Evolutionary conservation across 2,329 filamentous ascomycete species (phyloP).

Genomic region (Pseudopithomyces maydicus): DNA sequence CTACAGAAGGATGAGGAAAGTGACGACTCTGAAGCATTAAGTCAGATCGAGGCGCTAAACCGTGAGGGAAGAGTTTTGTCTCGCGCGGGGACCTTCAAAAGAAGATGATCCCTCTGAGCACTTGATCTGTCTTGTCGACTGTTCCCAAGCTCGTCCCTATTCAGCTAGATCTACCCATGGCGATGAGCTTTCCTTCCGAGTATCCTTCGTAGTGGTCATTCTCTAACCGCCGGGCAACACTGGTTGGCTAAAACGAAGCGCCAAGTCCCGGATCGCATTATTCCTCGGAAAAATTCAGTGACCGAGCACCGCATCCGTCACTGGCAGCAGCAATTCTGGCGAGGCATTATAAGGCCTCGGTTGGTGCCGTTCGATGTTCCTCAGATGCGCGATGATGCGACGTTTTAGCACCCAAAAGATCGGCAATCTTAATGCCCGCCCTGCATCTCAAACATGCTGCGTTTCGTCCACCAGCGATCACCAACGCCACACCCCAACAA

Average conservation of each 20-base stretch:
- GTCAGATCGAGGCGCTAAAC: too few species aligned
- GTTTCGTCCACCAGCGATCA: constrained; percentile 4
- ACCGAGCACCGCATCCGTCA: neutral
- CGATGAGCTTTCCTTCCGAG: too few species aligned
- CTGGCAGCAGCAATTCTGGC: neutral
- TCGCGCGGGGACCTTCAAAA: neutral
- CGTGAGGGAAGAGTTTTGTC: too few species aligned
- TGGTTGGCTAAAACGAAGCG: too few species aligned
- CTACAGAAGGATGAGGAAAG: too few species aligned
- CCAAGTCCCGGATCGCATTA: neutral
- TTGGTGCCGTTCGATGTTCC: neutral
- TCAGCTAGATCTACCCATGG: too few species aligned
- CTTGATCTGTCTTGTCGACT: too few species aligned
- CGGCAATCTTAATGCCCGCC: constrained; percentile 1
- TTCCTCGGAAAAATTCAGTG: neutral
- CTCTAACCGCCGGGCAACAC: too few species aligned
- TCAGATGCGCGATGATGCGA: constrained; percentile 6
- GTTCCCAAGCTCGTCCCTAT: too few species aligned
- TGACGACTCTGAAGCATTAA: too few species aligned
- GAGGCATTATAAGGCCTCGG: constrained; percentile 2
- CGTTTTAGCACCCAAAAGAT: constrained; percentile 1
- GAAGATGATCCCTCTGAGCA: neutral
- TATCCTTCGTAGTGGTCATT: too few species aligned
- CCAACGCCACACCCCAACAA: neutral
- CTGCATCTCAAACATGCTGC: constrained; percentile 2